Evolutionary conservation across 331 rosid species (phyloP).

Genomic region (Erythrophleum ivorense): DNA sequence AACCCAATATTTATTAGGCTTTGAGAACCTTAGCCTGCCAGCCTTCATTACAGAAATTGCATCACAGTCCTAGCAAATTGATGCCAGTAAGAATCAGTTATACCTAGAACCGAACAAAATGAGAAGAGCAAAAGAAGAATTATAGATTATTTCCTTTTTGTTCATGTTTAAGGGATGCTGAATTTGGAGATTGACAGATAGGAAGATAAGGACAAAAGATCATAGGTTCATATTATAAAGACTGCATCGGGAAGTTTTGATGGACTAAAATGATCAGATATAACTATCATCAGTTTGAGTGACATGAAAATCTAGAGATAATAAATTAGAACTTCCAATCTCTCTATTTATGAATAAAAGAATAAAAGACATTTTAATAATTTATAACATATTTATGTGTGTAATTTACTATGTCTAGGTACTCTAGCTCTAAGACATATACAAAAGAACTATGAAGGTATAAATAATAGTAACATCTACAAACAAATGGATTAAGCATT

Average conservation of each 20-base stretch:
- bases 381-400: background rate
- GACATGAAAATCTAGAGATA: background rate
- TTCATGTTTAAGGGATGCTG: background rate
- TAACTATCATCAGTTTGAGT: background rate
- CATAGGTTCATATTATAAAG: background rate
- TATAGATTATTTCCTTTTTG: slow-evolving; percentile 23
- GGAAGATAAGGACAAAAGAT: slow-evolving; percentile 11
- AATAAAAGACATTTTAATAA: slow-evolving; percentile 9
- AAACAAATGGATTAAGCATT: background rate
- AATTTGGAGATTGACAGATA: slow-evolving; percentile 3
- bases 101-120: slow-evolving; percentile 7
- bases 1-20: slow-evolving; percentile 91
- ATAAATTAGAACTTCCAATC: background rate
- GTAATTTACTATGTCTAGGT: background rate
- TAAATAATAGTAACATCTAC: background rate
- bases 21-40: slow-evolving; percentile 77
- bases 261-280: background rate
- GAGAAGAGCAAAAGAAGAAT: background rate
- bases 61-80: slow-evolving; percentile 69
- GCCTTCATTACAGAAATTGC: slow-evolving; percentile 75
- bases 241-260: background rate
- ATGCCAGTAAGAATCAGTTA: slow-evolving; percentile 18
- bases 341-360: background rate
- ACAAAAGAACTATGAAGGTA: background rate
- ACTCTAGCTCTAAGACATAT: background rate